A percentile compares a stretch with the other conserved stretches of the same genome.
These are phyloP conservation scores for Botrytis aclada DNA, from an alignment of 2,329 filamentous ascomycete genomes.

Conservation along the genomic window DNA sequence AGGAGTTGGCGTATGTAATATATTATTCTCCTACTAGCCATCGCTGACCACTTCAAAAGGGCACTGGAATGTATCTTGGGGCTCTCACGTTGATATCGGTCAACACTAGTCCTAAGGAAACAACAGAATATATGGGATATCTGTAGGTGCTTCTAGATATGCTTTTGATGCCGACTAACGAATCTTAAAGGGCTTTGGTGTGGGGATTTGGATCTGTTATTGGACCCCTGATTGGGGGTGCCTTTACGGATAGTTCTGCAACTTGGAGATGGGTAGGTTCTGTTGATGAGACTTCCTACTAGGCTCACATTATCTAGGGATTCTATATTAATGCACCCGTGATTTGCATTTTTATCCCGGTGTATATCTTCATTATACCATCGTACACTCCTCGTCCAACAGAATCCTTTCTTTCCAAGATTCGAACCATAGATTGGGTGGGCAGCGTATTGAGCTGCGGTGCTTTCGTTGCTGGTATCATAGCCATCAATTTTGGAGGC, in stretches of 20 bases:
- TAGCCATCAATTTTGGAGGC: no score
- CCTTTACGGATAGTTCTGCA: conserved; percentile 43
- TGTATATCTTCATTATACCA: no score
- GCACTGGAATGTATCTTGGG: conserved; percentile 46
- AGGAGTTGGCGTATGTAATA: conserved; percentile 40
- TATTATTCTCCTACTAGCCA: neutral
- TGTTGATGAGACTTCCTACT: no score
- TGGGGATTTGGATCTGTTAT: conserved; percentile 10
- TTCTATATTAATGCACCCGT: no score
- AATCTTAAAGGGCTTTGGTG: neutral
- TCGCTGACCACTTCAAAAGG: conserved; percentile 24
- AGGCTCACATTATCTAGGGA: no score
- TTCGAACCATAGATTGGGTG: no score
- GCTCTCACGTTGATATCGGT: conserved; percentile 46
- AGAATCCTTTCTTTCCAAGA: no score
- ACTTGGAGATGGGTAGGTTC: conserved; percentile 45
- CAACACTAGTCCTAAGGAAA: conserved; percentile 38
- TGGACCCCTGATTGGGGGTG: conserved; percentile 29
- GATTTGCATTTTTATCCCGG: no score
- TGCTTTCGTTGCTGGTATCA: no score
- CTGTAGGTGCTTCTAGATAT: neutral
- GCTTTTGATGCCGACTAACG: neutral
- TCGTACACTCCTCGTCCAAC: no score
- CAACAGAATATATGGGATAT: conserved; percentile 29
- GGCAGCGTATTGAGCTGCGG: no score